These are phyloP conservation scores for Malassezia japonica DNA, from an alignment of 1,284 basidiomycete genomes.

Conservation along the genomic window DNA sequence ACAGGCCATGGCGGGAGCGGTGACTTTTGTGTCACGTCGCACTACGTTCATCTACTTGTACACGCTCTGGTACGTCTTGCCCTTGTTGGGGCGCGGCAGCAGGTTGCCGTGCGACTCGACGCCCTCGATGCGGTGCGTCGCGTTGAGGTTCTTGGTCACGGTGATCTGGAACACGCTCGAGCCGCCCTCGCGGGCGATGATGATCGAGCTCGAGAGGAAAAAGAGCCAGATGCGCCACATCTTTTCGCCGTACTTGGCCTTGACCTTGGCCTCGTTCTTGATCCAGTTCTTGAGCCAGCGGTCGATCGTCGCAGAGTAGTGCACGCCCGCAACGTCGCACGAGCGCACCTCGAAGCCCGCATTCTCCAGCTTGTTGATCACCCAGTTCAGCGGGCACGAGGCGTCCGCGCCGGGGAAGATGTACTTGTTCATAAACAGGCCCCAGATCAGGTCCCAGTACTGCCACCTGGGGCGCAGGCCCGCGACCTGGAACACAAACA, in stretches of 20 bases:
- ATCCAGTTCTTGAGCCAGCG: slow-evolving; percentile 50
- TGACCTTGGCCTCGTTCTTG: slow-evolving; percentile 64
- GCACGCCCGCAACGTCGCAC: slow-evolving; percentile 69
- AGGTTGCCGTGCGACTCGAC: slow-evolving; percentile 43
- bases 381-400: slow-evolving; percentile 82
- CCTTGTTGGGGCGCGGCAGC: slow-evolving; percentile 31
- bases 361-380: slow-evolving; percentile 66
- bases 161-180: slow-evolving; percentile 57
- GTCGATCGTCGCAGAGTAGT: slow-evolving; percentile 83
- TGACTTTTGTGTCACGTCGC: too few relatives aligned
- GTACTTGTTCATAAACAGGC: slow-evolving; percentile 50
- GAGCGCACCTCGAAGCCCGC: slow-evolving; percentile 96
- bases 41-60: slow-evolving; percentile 22
- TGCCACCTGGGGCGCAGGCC: slow-evolving; percentile 91
- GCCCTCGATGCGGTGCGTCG: slow-evolving; percentile 64
- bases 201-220: slow-evolving; percentile 43
- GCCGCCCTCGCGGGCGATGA: slow-evolving; percentile 46
- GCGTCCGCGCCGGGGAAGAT: slow-evolving; percentile 91
- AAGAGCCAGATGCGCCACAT: slow-evolving; percentile 49
- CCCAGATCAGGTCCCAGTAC: slow-evolving; percentile 93
- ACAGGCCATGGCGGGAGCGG: too few relatives aligned
- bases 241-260: slow-evolving; percentile 78
- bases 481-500: slow-evolving; percentile 91
- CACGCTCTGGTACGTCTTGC: slow-evolving; percentile 28
- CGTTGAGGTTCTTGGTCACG: slow-evolving; percentile 75